Evolutionary conservation across 129 eudicot genomes (phyloP).

Genomic region (Daucus carota): DH1_v3.0 NC_030383.2:6166001-6166500

Average conservation of each 20-base stretch:
- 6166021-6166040: conserved; percentile 64
- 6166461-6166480: neutral
- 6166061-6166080: neutral
- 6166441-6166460: neutral
- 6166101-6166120: neutral
- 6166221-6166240: neutral
- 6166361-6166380: conserved; percentile 10
- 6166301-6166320: conserved; percentile 64
- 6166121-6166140: neutral
- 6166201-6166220: neutral
- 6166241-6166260: neutral
- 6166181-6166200: neutral
- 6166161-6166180: neutral
- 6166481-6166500: no score
- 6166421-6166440: neutral
- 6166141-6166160: neutral
- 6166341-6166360: conserved; percentile 12
- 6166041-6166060: conserved; percentile 9
- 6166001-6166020: conserved; percentile 61
- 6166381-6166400: neutral
- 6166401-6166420: neutral
- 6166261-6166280: neutral
- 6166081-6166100: neutral
- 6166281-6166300: conserved; percentile 39
- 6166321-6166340: conserved; percentile 68